Base-by-base conservation (phyloP, 2,329 filamentous ascomycete species). In the Colletotrichum gigasporum region DNA sequence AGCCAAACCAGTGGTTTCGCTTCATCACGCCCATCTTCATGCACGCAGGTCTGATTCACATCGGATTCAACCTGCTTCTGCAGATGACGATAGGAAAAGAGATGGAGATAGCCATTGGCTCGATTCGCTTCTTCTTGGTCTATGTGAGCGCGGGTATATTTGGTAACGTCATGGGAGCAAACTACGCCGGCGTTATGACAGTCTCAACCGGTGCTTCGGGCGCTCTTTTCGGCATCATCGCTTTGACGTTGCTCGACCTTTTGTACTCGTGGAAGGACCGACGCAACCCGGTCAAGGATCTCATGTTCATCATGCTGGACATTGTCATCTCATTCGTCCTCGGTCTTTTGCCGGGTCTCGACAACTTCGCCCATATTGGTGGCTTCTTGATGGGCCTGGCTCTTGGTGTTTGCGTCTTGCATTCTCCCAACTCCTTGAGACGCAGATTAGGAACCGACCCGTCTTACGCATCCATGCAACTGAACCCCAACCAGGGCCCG, bases 331-430 rank as follows among this genome's bases (percentile, higher is more conserved):
- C 94, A 0, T 97, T 99, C 74, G 93, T 96, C 14, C 86, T 99
- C 2, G 96, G 96, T 32, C 85, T 99, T 4, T 85, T 99, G 1
- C 96, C 96, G 0, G 95, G 94, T 8, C 80, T 99, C 47, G 96
- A 99, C 82, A 99, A 99, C 78, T 99, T 98, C 77, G 92, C 93
- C 14, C 96, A 99, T 70, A 97, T 99, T 67, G 96, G 96, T 57
- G 96, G 96, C 2, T 97, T 98, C 76, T 79, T 97, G 52, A 97
- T 97, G 89, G 96, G 96, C 1, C 80, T 99, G 6, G 91, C 90
- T 0, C 86, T 97, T 1, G 96, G 96, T 11, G 84, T 98, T 53
- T 96, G 90, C 67, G 84, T 99, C 26, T 83, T 99, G 66, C 94
- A 95, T 74, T 97, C 94, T 3, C 96, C 96, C 2, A 92, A 94